Conservation (phyloP, 2,329 filamentous ascomycete species). For the Hortaea sp. region DNA sequence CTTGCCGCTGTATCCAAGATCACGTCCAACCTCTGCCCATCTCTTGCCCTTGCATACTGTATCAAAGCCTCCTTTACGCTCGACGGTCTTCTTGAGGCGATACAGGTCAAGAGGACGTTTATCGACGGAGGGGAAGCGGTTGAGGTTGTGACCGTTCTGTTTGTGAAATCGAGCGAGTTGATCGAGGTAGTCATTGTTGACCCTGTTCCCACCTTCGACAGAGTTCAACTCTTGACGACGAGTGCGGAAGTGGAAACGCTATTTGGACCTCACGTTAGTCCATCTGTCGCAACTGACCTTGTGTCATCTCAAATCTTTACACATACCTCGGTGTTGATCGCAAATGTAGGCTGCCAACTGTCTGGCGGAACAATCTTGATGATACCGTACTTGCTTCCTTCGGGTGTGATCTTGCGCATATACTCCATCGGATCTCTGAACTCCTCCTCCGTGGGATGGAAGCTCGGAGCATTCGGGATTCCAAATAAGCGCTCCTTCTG, state of each 20-base stretch:
- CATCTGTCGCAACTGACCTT: neutral
- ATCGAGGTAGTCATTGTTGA: slow-evolving; percentile 92
- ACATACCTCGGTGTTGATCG: slow-evolving; percentile 86
- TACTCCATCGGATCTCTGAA: slow-evolving; percentile 92
- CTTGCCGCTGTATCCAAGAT: slow-evolving; percentile 95
- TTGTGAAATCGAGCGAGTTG: slow-evolving; percentile 94
- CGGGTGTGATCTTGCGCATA: slow-evolving; percentile 79
- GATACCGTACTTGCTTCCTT: slow-evolving; percentile 79
- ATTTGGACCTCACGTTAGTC: slow-evolving; percentile 19
- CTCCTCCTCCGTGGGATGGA: slow-evolving; percentile 80
- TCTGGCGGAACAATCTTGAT: slow-evolving; percentile 94
- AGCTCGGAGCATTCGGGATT: slow-evolving; percentile 82
- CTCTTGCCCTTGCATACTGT: slow-evolving; percentile 96
- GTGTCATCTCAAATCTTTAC: neutral
- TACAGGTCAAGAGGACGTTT: slow-evolving; percentile 95
- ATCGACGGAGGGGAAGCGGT: slow-evolving; percentile 90
- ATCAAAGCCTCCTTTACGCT: slow-evolving; percentile 87
- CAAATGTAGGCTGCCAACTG: slow-evolving; percentile 87
- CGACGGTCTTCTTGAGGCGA: slow-evolving; percentile 92
- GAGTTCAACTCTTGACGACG: slow-evolving; percentile 95
- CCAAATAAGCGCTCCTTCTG: slow-evolving; percentile 73
- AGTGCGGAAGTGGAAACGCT: slow-evolving; percentile 96
- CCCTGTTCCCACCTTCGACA: slow-evolving; percentile 92
- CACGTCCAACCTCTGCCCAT: slow-evolving; percentile 96
- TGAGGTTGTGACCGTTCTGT: slow-evolving; percentile 87